These are phyloP conservation scores for Solanum ossicruentum DNA, from an alignment of 257 asterid species.

Conservation along the genomic window DNA sequence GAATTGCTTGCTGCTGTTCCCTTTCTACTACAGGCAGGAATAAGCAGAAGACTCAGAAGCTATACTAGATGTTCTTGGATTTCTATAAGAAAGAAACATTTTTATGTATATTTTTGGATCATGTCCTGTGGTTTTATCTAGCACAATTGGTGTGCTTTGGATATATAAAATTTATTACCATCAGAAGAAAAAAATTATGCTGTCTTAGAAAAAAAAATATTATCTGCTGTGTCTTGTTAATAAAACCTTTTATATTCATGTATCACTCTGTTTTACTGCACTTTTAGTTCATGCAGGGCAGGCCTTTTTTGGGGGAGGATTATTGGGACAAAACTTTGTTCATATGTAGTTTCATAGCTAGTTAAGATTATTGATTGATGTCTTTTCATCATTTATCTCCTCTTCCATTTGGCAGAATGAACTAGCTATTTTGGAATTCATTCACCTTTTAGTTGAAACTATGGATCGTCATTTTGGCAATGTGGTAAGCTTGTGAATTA, in stretches of 20 bases:
- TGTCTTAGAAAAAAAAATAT: background rate
- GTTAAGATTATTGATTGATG: background rate
- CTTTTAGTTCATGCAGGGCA: background rate
- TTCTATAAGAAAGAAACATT: background rate
- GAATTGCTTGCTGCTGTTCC: background rate
- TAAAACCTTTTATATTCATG: background rate
- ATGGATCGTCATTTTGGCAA: conserved; percentile 99
- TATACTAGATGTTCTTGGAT: background rate
- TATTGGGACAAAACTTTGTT: background rate
- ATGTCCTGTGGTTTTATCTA: background rate
- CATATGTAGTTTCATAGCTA: background rate
- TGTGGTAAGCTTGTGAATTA: conserved; percentile 48
- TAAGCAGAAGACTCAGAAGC: background rate
- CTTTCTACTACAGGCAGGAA: background rate
- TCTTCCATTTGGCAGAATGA: conserved; percentile 54
- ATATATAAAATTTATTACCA: background rate
- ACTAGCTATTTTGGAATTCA: conserved; percentile 89
- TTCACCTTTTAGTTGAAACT: conserved; percentile 91
- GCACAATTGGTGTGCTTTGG: background rate
- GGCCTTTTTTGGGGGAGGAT: background rate
- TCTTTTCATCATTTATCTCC: background rate
- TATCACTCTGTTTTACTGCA: background rate
- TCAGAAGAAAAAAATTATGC: background rate
- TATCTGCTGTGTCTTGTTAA: background rate
- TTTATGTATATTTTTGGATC: background rate